These are phyloP conservation scores for Parmelia sp. DNA, from an alignment of 495 filamentous ascomycete species.

Conservation along the genomic window DNA sequence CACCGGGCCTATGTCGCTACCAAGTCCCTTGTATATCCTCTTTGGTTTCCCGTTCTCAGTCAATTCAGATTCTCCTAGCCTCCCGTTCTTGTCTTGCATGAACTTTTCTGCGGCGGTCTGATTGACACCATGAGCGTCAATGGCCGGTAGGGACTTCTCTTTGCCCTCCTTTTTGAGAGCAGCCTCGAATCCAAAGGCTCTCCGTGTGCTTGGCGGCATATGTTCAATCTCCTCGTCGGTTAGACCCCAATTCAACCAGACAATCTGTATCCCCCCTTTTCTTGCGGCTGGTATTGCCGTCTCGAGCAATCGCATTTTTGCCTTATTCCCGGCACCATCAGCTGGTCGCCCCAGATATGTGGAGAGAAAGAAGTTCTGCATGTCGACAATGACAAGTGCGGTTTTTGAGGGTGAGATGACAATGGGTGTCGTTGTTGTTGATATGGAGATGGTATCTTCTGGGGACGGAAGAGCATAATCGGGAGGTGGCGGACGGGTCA, in stretches of 20 bases:
- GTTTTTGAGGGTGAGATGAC: conserved; percentile 38
- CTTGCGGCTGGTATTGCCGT: conserved; percentile 40
- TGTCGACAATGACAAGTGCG: conserved; percentile 53
- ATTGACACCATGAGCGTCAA: conserved; percentile 29
- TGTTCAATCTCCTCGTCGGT: conserved; percentile 43
- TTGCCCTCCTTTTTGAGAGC: conserved; percentile 20
- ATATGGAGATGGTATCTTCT: conserved; percentile 7
- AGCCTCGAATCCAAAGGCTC: conserved; percentile 42
- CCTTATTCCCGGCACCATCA: conserved; percentile 28
- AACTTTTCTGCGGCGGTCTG: conserved; percentile 18
- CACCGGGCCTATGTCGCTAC: conserved; percentile 38
- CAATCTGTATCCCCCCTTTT: conserved; percentile 42
- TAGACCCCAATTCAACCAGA: conserved; percentile 59
- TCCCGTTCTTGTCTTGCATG: conserved; percentile 21
- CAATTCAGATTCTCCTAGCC: conserved; percentile 21
- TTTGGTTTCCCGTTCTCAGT: conserved; percentile 25
- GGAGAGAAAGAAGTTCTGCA: conserved; percentile 59
- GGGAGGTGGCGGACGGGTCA: conserved; percentile 17
- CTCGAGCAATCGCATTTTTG: conserved; percentile 29
- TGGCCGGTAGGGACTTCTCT: conserved; percentile 11
- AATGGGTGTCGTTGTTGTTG: conserved; percentile 30
- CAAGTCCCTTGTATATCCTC: conserved; percentile 39
- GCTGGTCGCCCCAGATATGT: conserved; percentile 31
- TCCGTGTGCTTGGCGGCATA: conserved; percentile 45
- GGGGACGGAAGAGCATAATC: conserved; percentile 12